Evolutionary conservation across 2,329 filamentous ascomycete genomes (phyloP), one percentile per base, ranked within the genome.

Genomic region (Penicillium sp.): DNA sequence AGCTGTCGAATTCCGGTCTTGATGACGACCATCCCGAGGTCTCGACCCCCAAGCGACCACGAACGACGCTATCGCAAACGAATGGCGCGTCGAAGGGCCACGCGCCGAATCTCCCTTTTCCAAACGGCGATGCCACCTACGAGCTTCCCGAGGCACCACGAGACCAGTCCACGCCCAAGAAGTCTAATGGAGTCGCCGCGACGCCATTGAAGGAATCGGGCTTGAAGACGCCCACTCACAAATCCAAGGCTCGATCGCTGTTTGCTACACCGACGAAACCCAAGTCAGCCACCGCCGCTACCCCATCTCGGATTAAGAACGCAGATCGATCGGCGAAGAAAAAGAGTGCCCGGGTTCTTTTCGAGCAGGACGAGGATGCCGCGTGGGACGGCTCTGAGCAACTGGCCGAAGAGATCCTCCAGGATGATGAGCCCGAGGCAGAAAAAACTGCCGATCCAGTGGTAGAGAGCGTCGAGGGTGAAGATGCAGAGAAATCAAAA

Each of bases 251-350:
- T 5, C 75, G 73, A 31, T 67, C 72, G 4, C 55, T 79, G 20
- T 79, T 80, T 57, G 70, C 75, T 11, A 80, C 78, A 0, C 76
- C 78, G 34, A 76, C 71, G 17, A 78, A 77, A 58, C 55, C 63
- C 5, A 67, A 76, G 58, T 52, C 62, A 4, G 61, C 67, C 3
- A 56, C 47, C 10, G 63, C 63, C 38, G 65, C 65, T 17, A 91
- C 89, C 1, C 89, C 90, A 0, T 84, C 85, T 39, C 84, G 87
- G 65, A 82, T 84, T 43, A 86, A 84, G 63, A 90, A 91, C 64
- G 90, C 90, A 20, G 92, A 97, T 76, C 87, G 90, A 51, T 97
- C 93, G 5, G 94, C 93, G 1, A 87, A 90, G 69, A 88, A 88
- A 70, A 97, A 96, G 81, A 96, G 91, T 73, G 90, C 90, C 22